A percentile compares a stretch with the other conserved stretches of the same genome.
phyloP scores from a whole-genome alignment of 345 rosid genomes.

The Salix brachista region DNA sequence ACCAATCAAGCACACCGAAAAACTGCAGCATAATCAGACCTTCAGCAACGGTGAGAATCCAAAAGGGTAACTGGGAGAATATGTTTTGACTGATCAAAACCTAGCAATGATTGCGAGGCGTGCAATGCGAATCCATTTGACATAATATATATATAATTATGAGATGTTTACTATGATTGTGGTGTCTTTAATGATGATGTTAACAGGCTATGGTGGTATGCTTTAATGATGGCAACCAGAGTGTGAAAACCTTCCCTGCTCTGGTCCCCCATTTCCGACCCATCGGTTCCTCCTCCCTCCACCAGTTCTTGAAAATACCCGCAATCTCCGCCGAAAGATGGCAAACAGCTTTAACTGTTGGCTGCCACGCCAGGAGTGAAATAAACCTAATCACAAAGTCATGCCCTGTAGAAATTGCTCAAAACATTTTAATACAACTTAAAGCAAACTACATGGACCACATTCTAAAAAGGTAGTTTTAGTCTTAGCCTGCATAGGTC shows the following conservation, averaged over 20 bases:
- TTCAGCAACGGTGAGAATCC: too few relatives aligned
- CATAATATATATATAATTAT: background rate
- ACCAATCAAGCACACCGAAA: background rate
- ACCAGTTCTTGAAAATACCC: background rate
- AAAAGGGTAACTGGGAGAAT: background rate
- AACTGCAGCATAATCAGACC: background rate
- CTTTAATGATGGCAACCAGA: slow-evolving; percentile 26
- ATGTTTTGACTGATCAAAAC: background rate
- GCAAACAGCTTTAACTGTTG: background rate
- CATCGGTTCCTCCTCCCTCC: background rate
- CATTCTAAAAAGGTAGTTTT: background rate
- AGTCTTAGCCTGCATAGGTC: slow-evolving; percentile 9
- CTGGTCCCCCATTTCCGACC: slow-evolving; percentile 16
- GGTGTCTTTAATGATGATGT: slow-evolving; percentile 23
- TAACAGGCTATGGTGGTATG: slow-evolving; percentile 18
- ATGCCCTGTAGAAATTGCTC: background rate
- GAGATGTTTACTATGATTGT: background rate
- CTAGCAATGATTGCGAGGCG: background rate
- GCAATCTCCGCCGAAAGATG: slow-evolving; percentile 31
- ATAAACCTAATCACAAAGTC: slow-evolving; percentile 9
- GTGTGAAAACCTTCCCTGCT: background rate
- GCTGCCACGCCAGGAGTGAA: slow-evolving; percentile 21
- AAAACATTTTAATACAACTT: background rate
- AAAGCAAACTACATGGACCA: slow-evolving; percentile 15
- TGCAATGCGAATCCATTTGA: background rate